Evolutionary conservation across 2,329 filamentous ascomycete species (phyloP), one percentile per base, ranked within the genome.

Genomic region (Moelleriella libera): DNA sequence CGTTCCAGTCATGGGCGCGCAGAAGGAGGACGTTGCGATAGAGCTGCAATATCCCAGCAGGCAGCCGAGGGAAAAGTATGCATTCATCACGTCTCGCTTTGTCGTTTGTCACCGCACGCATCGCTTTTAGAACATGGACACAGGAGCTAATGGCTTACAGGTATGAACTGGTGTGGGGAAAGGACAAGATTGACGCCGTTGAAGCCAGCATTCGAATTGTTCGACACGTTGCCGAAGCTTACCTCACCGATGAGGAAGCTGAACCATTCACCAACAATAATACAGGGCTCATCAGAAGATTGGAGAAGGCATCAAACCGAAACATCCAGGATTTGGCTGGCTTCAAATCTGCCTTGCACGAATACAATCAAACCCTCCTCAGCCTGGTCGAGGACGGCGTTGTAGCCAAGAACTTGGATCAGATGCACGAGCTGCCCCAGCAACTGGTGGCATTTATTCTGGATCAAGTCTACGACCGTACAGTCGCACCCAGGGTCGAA

Each of bases 401-500:
- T 8, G 78, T 97, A 51, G 75, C 80, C 21, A 79, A 75, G 55
- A 83, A 85, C 54, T 72, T 97, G 44, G 78, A 85, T 53, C 67
- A 69, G 44, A 78, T 79, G 60, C 82, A 84, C 57, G 73, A 76
- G 44, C 69, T 96, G 14, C 80, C 85, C 6, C 72, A 85, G 42
- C 77, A 79, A 43, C 76, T 89, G 45, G 81, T 89, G 44, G 80
- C 85, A 54, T 82, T 88, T 54, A 90, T 96, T 56, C 75, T 94
- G 41, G 81, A 78, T 47, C 89, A 98, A 62, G 84, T 88, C 28
- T 97, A 96, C 66, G 82, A 89, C 57, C 86, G 92, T 45, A 94
- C 88, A 5, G 92, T 98, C 6, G 92, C 89, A 2, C 89, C 88
- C 5, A 80, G 85, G 51, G 88, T 95, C 29, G 86, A 94, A 52